Percentiles rank a stretch among this genome's conserved stretches.
Evolutionary conservation across 495 filamentous ascomycete genomes (phyloP).

Genomic region (Penicillium herquei): DNA sequence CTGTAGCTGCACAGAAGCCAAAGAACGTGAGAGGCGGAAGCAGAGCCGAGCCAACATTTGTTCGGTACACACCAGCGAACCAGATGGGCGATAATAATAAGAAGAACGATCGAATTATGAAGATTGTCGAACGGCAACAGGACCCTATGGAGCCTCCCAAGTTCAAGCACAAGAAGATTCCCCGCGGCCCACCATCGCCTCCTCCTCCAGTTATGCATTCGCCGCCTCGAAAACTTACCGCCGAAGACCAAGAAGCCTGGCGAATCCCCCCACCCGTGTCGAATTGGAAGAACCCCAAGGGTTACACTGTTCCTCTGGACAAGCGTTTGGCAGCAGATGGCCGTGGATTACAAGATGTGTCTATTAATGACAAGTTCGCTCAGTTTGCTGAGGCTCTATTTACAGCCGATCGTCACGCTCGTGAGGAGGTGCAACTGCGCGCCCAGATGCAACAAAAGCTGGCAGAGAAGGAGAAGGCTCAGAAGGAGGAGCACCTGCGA

Average conservation of each 20-base stretch:
- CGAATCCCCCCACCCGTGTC: slow-evolving; percentile 91
- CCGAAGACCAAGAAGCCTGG: slow-evolving; percentile 97
- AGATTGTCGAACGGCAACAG: slow-evolving; percentile 91
- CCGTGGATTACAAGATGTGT: slow-evolving; percentile 86
- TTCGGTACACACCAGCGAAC: slow-evolving; percentile 91
- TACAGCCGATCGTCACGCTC: slow-evolving; percentile 89
- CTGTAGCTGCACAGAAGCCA: slow-evolving; percentile 88
- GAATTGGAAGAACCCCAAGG: slow-evolving; percentile 99
- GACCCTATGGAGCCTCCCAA: slow-evolving; percentile 99
- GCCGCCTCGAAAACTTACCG: slow-evolving; percentile 90
- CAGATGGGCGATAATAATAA: slow-evolving; percentile 91
- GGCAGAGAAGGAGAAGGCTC: slow-evolving; percentile 91
- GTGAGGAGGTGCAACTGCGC: slow-evolving; percentile 91
- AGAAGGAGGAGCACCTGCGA: slow-evolving; percentile 92
- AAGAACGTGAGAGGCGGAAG: slow-evolving; percentile 82
- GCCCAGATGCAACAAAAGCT: slow-evolving; percentile 94
- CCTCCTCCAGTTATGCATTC: slow-evolving; percentile 95
- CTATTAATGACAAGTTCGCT: slow-evolving; percentile 98
- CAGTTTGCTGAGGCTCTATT: slow-evolving; percentile 93
- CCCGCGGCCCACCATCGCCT: slow-evolving; percentile 86
- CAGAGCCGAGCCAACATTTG: slow-evolving; percentile 86
- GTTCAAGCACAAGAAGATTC: slow-evolving; percentile 98
- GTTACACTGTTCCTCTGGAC: slow-evolving; percentile 94
- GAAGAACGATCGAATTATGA: slow-evolving; percentile 96
- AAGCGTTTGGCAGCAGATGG: slow-evolving; percentile 97